Evolutionary conservation across 257 asterid species (phyloP).

Genomic region (Penstemon davidsonii): DNA sequence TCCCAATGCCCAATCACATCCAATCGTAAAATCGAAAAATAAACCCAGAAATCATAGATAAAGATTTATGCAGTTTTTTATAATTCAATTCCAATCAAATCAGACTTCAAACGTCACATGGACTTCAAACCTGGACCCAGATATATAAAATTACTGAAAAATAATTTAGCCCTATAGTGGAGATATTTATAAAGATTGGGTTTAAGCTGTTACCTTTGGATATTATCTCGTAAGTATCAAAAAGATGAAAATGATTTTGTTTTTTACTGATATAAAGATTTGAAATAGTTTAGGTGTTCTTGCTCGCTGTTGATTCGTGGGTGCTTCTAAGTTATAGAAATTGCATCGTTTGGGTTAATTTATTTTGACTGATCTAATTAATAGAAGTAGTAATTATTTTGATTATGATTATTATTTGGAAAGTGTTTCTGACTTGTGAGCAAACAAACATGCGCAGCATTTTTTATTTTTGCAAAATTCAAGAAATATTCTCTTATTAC

Average conservation of each 20-base stretch:
- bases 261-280: not conserved
- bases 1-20: constrained; percentile 22
- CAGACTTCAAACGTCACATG: constrained; percentile 19
- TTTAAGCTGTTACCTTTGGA: constrained; percentile 32
- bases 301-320: not conserved
- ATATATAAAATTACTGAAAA: constrained; percentile 19
- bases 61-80: constrained; percentile 23
- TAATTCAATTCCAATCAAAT: constrained; percentile 20
- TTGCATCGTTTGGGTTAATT: constrained; percentile 4
- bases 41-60: constrained; percentile 27
- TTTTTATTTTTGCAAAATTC: constrained; percentile 33
- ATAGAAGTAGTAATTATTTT: not conserved
- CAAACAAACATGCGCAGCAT: constrained; percentile 41
- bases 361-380: constrained; percentile 19
- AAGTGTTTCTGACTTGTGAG: not conserved
- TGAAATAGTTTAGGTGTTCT: not conserved
- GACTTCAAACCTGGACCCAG: constrained; percentile 46
- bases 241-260: constrained; percentile 14
- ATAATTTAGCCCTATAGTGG: not conserved
- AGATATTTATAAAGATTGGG: constrained; percentile 24
- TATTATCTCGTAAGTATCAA: constrained; percentile 3
- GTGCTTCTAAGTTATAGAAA: not conserved
- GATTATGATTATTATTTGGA: constrained; percentile 8
- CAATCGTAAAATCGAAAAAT: not conserved
- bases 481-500: constrained; percentile 37